Conservation (phyloP, 1,139 yeast genomes). For the Geotrichum macrosporum region DNA sequence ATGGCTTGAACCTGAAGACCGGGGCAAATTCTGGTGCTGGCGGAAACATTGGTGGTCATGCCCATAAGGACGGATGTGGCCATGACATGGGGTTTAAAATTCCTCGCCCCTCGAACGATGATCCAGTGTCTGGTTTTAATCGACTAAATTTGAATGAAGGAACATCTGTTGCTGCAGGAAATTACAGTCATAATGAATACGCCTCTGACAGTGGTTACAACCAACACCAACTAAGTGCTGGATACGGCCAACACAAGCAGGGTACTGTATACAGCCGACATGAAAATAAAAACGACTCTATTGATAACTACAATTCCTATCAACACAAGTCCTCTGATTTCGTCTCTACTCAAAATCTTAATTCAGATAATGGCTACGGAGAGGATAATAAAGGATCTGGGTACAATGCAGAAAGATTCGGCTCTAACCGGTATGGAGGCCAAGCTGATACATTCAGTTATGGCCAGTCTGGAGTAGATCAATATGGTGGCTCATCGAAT, state of each 20-base stretch:
- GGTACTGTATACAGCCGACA: not conserved
- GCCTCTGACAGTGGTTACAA: not conserved
- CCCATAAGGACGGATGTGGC: constrained; percentile 18
- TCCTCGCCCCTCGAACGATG: constrained; percentile 8
- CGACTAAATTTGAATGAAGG: constrained; percentile 6
- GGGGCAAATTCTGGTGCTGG: constrained; percentile 6
- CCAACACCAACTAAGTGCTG: not conserved
- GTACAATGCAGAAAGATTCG: not conserved
- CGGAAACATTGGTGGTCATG: constrained; percentile 5
- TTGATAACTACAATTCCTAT: not conserved
- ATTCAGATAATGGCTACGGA: no score
- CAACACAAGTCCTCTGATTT: not conserved
- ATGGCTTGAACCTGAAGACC: constrained; percentile 21
- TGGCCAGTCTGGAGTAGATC: not conserved
- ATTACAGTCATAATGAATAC: not conserved
- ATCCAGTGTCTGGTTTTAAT: not conserved
- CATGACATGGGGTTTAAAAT: constrained; percentile 19
- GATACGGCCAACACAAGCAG: not conserved
- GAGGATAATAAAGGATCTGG: not conserved
- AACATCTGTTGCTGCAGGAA: constrained; percentile 3
- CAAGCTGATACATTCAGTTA: not conserved
- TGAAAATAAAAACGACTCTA: not conserved
- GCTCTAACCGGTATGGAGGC: not conserved
- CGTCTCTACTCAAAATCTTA: no score
- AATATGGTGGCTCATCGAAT: not conserved